A percentile compares a stretch with the other conserved stretches of the same genome.
Evolutionary conservation across 2,329 filamentous ascomycete species (phyloP).

Genomic region (Colletotrichum navitas): DNA sequence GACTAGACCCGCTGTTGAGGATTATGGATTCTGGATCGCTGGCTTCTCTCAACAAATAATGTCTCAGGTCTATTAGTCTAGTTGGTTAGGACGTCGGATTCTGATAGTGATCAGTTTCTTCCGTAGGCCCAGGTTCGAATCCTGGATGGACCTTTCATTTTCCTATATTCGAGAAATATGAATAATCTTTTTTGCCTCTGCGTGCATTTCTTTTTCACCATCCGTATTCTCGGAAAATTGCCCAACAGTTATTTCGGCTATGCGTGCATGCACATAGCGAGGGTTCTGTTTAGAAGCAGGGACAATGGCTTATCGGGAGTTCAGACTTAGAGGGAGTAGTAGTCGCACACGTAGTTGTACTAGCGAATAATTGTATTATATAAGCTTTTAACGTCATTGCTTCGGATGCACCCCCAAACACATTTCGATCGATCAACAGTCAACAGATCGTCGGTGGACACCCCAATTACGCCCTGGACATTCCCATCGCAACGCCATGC

Average conservation of each 20-base stretch:
- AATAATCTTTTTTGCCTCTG: background rate
- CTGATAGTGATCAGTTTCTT: slow-evolving; percentile 26
- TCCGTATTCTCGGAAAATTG: background rate
- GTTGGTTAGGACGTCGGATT: slow-evolving; percentile 43
- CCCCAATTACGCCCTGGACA: slow-evolving; percentile 15
- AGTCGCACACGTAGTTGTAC: background rate
- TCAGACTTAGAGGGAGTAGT: background rate
- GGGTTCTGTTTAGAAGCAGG: background rate
- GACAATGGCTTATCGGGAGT: background rate
- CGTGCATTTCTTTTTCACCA: background rate
- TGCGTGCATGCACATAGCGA: slow-evolving; percentile 13
- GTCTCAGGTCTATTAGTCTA: slow-evolving; percentile 40
- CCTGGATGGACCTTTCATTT: slow-evolving; percentile 38
- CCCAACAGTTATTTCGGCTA: background rate
- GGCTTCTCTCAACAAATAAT: rapidly evolving
- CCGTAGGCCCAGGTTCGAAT: slow-evolving; percentile 42
- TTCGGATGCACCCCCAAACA: background rate
- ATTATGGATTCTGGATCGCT: rapidly evolving
- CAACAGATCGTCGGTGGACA: slow-evolving; percentile 34
- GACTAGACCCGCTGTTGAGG: background rate
- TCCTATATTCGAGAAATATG: rapidly evolving
- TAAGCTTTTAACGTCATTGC: slow-evolving; percentile 34
- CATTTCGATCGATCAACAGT: slow-evolving; percentile 9
- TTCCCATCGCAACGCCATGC: slow-evolving; percentile 23
- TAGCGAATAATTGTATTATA: background rate